Conservation (phyloP, 2,329 filamentous ascomycete genomes). For the Aureobasidium sp. region DNA sequence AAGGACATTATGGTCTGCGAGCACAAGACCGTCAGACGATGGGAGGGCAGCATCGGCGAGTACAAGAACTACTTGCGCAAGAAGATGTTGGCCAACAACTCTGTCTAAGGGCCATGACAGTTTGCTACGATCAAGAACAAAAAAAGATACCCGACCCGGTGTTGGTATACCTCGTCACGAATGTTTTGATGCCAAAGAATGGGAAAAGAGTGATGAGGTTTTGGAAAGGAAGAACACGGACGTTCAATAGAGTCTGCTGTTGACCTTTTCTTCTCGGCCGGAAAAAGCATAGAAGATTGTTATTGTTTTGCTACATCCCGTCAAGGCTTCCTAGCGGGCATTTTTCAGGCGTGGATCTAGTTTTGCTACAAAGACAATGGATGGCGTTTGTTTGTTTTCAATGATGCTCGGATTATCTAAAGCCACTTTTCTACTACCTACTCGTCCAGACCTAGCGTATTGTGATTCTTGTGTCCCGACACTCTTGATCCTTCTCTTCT, state of each 20-base stretch:
- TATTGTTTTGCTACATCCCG: background rate
- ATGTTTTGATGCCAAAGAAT: conserved; percentile 7
- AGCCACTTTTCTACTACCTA: background rate
- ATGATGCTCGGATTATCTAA: background rate
- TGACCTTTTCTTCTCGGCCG: background rate
- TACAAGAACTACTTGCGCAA: conserved; percentile 99
- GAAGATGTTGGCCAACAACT: conserved; percentile 90
- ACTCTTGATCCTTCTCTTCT: background rate
- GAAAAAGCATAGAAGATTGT: conserved; percentile 9
- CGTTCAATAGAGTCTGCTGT: background rate
- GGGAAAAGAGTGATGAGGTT: background rate
- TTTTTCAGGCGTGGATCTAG: conserved; percentile 7
- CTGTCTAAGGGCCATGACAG: conserved; percentile 45
- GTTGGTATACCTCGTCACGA: conserved; percentile 10
- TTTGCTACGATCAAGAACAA: conserved; percentile 10
- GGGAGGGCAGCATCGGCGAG: conserved; percentile 81
- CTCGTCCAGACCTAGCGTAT: background rate
- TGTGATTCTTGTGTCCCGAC: background rate
- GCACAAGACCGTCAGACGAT: conserved; percentile 85
- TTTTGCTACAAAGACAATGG: conserved; percentile 11
- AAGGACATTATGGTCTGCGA: conserved; percentile 99
- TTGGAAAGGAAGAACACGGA: background rate
- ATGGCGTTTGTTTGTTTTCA: conserved; percentile 5
- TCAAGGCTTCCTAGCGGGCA: conserved; percentile 4
- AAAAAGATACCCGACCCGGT: conserved; percentile 14